Evolutionary conservation across 208 protist genomes (phyloP).

Genomic region (Wallacemonas sp.): DNA sequence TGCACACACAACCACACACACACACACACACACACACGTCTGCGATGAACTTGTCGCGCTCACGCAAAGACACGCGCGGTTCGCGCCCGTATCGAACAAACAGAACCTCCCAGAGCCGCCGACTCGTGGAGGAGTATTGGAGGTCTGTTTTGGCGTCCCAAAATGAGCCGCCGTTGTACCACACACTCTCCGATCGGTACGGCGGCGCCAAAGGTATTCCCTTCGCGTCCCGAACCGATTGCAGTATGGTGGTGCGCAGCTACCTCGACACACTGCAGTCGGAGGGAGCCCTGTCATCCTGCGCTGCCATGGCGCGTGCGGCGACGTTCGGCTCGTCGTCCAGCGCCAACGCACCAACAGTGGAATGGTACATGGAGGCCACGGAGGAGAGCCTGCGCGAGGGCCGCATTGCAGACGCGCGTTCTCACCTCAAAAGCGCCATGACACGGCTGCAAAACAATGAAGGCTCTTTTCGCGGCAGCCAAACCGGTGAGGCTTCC

Average conservation of each 20-base stretch:
- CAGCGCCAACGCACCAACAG: slow-evolving; percentile 11
- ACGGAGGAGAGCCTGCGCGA: slow-evolving; percentile 35
- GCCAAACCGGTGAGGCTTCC: not conserved
- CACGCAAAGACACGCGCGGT: not conserved
- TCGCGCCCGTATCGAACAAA: not conserved
- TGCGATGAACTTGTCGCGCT: slow-evolving; percentile 1
- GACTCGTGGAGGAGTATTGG: slow-evolving; percentile 82
- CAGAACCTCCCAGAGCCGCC: slow-evolving; percentile 19
- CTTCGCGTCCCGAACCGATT: slow-evolving; percentile 52
- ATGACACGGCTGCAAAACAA: slow-evolving; percentile 70
- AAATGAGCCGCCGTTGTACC: slow-evolving; percentile 69
- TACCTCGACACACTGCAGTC: slow-evolving; percentile 3
- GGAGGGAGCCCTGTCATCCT: not conserved
- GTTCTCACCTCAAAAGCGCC: slow-evolving; percentile 46
- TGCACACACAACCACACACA: too few species aligned
- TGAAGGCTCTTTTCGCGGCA: slow-evolving; percentile 20
- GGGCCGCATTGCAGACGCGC: slow-evolving; percentile 41
- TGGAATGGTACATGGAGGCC: slow-evolving; percentile 44
- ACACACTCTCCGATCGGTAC: slow-evolving; percentile 76
- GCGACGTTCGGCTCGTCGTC: not conserved
- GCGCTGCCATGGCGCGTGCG: not conserved
- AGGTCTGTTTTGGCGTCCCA: slow-evolving; percentile 47
- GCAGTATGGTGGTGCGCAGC: slow-evolving; percentile 24
- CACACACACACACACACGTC: not conserved
- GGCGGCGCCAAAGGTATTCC: slow-evolving; percentile 58